Evolutionary conservation across 257 asterid genomes (phyloP).

Genomic region (Rauvolfia tetraphylla): DNA sequence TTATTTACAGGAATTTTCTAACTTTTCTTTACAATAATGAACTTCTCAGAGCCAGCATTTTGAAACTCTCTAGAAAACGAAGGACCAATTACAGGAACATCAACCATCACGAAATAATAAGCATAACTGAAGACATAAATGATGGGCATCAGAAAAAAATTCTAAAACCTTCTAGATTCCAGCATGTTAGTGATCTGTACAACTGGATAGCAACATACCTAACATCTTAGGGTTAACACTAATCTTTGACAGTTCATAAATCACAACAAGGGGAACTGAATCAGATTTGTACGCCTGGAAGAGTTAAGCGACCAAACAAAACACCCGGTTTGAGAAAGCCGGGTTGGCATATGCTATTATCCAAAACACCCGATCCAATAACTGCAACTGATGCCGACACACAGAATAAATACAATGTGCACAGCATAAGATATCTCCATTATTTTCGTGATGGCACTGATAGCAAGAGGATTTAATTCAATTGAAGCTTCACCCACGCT

Average conservation of each 20-base stretch:
- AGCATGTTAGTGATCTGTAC: slow-evolving; percentile 11
- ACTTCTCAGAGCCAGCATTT: not conserved
- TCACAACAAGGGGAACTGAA: not conserved
- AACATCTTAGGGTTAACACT: not conserved
- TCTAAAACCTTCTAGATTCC: not conserved
- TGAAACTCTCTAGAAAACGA: not conserved
- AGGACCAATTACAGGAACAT: not conserved
- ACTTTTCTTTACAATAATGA: not conserved
- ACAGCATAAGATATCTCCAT: not conserved
- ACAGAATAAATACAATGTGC: not conserved
- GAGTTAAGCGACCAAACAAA: not conserved
- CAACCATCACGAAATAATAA: not conserved
- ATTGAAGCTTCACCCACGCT: not conserved
- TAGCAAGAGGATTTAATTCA: not conserved
- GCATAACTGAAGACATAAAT: not conserved
- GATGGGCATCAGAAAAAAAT: not conserved
- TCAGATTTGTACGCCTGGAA: not conserved
- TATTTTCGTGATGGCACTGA: not conserved
- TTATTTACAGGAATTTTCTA: not conserved
- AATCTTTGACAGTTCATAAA: not conserved
- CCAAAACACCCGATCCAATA: not conserved
- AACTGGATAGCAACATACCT: slow-evolving; percentile 2
- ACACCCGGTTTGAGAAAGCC: not conserved
- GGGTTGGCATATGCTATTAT: not conserved
- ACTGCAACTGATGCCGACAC: not conserved